A percentile compares a stretch with the other conserved stretches of the same genome.
Evolutionary conservation across 2,329 filamentous ascomycete species (phyloP).

Genomic region (Colletotrichum sp.): DNA sequence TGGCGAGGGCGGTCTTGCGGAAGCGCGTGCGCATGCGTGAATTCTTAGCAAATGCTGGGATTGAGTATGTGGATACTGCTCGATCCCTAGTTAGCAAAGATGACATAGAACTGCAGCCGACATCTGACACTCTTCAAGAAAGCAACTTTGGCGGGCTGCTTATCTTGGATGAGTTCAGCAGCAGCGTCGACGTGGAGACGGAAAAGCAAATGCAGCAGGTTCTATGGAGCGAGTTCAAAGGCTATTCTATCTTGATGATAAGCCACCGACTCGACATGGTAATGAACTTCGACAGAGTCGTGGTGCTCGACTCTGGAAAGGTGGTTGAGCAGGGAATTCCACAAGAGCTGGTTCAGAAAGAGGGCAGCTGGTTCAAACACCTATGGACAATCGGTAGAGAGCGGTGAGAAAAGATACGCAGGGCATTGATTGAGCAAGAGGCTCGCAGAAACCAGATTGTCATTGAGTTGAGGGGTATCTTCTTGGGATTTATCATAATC

Average conservation of each 20-base stretch:
- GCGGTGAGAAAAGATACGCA: not conserved
- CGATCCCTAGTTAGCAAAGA: not conserved
- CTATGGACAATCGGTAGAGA: not conserved
- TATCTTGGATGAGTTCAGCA: constrained; percentile 37
- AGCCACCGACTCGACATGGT: constrained; percentile 46
- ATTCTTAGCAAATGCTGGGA: not conserved
- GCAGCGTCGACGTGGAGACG: constrained; percentile 36
- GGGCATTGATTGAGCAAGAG: not conserved
- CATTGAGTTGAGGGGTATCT: not conserved
- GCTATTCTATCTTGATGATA: constrained; percentile 41
- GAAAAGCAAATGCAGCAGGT: constrained; percentile 30
- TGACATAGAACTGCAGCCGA: not conserved
- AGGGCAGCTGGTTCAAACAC: not conserved
- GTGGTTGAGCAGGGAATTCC: constrained; percentile 36
- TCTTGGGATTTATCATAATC: not conserved
- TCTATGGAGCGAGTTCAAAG: constrained; percentile 22
- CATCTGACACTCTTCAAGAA: not conserved
- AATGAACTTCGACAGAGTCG: constrained; percentile 48
- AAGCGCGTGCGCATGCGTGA: not conserved
- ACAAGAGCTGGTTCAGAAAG: not conserved
- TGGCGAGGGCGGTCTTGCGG: constrained; percentile 8
- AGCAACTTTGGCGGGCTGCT: constrained; percentile 36
- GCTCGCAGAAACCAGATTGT: not conserved
- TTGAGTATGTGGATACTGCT: not conserved
- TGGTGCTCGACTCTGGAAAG: constrained; percentile 46